Evolutionary conservation across 805 yeast genomes (phyloP), one percentile per base, ranked within the genome.

Genomic region (Cyberlindnera sargentensis): DNA sequence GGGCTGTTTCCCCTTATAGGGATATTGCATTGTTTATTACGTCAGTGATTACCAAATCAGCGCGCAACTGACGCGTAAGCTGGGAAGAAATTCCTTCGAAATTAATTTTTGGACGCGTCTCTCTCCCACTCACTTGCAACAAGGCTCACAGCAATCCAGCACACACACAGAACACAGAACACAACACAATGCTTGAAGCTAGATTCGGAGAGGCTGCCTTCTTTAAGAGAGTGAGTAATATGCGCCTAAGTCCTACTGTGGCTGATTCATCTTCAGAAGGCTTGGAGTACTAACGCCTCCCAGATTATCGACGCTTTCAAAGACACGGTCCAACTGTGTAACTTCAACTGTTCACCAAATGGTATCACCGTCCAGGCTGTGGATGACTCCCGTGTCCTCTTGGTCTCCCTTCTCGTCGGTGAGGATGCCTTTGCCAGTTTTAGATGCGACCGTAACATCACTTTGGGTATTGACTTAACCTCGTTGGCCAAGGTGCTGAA

Each of bases 331-430:
- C 87, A 86, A 58, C 76, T 90, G 56, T 93, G 97, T 72, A 93
- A 93, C 75, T 87, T 93, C 74, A 93, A 89, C 71, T 93, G 97
- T 71, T 80, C 95, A n/a, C 93, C 86, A 64, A 77, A 80, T 49
- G 99, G 99, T 53, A 83, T 93, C 58, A 84, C 95, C 8, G 91
- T 95, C 24, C 98, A 93, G 72, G 98, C 99, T 27, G 93, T 93
- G 54, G 99, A 93, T 67, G 95, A 89, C 63, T 89, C 99, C 27
- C 87, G 97, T 73, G 96, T 93, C 46, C 76, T 90, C 50, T 75
- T 93, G 51, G 96, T 91, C 34, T 84, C 95, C 23, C 72, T 93
- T 50, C 78, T 86, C 55, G 83, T 93, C 53, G 95, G 95, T 46
- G 79, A 82, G 50, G 90, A 85, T 48, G 90, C 95, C 9, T 93